Percentiles rank a stretch among this genome's conserved stretches.
These are phyloP conservation scores for Rubroboletus satanas DNA, from an alignment of 768 basidiomycete species.

Conservation along the genomic window DNA sequence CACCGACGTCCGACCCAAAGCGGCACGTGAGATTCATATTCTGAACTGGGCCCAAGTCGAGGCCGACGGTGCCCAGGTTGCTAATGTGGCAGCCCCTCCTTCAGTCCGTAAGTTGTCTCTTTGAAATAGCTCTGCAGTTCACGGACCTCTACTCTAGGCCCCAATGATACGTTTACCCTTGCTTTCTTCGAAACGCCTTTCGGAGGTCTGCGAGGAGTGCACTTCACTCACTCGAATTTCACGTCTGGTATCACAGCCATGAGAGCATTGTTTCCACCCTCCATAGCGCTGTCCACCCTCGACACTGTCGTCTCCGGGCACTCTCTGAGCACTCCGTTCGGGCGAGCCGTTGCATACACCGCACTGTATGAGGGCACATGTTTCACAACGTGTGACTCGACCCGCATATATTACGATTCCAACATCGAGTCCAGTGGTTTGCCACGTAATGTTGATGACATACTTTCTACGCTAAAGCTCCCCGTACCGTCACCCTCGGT, in stretches of 20 bases:
- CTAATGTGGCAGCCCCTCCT: conserved; percentile 40
- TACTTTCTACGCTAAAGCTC: conserved; percentile 44
- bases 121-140: background rate
- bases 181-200: conserved; percentile 55
- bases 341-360: conserved; percentile 75
- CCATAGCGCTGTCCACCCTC: conserved; percentile 59
- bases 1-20: conserved; percentile 41
- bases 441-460: conserved; percentile 42
- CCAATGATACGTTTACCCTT: conserved; percentile 63
- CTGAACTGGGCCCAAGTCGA: conserved; percentile 69
- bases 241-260: conserved; percentile 86
- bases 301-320: conserved; percentile 80
- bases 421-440: conserved; percentile 1
- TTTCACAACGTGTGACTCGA: conserved; percentile 62
- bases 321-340: conserved; percentile 70
- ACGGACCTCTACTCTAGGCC: conserved; percentile 13
- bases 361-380: conserved; percentile 72
- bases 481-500: conserved; percentile 75
- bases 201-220: conserved; percentile 55
- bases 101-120: conserved; percentile 47
- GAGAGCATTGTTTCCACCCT: conserved; percentile 70
- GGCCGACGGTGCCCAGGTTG: conserved; percentile 53
- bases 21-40: conserved; percentile 53
- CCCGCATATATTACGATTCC: conserved; percentile 44
- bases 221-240: conserved; percentile 78